These are phyloP conservation scores for Entoloma clypeatum DNA, from an alignment of 1,284 basidiomycete genomes.

Conservation along the genomic window DNA sequence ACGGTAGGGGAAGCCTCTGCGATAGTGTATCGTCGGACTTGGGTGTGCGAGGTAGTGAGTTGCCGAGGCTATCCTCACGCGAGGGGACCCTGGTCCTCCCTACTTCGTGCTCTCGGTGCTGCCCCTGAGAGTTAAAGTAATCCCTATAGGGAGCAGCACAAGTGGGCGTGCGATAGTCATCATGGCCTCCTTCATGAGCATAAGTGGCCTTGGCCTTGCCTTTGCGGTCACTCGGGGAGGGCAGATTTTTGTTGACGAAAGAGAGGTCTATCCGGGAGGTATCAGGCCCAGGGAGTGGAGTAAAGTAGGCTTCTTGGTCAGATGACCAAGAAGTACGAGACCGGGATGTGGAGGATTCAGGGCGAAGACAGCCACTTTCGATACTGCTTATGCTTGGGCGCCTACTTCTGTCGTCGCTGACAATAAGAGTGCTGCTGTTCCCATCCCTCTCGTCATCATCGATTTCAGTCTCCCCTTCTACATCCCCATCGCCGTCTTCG, in stretches of 20 bases:
- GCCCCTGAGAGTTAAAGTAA: conserved; percentile 8
- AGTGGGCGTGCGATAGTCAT: conserved; percentile 20
- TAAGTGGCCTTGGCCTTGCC: conserved; percentile 18
- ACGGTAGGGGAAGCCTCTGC: conserved; percentile 1
- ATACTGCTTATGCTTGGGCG: conserved; percentile 6
- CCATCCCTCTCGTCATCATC: conserved; percentile 28
- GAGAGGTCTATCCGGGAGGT: conserved; percentile 29
- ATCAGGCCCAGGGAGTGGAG: conserved; percentile 27
- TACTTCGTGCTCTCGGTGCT: conserved; percentile 4
- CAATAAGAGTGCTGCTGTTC: too few species aligned
- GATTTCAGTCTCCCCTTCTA: conserved; percentile 25
- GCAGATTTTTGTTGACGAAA: conserved; percentile 21
- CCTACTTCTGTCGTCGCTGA: conserved; percentile 19
- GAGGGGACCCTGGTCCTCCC: not conserved
- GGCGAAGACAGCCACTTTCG: too few species aligned
- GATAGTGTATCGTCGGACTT: conserved; percentile 15
- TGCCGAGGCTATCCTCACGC: conserved; percentile 1
- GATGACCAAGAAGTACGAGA: conserved; percentile 20
- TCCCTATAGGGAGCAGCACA: conserved; percentile 6
- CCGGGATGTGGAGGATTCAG: conserved; percentile 2
- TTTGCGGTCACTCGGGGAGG: conserved; percentile 14
- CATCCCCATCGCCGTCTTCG: conserved; percentile 23
- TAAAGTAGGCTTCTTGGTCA: conserved; percentile 16
- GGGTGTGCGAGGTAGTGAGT: conserved; percentile 18
- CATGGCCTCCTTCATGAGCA: conserved; percentile 13